A percentile compares a stretch with the other conserved stretches of the same genome.
These are phyloP conservation scores for Penicillium sp. DNA, from an alignment of 2,329 filamentous ascomycete genomes.

Conservation along the genomic window DNA sequence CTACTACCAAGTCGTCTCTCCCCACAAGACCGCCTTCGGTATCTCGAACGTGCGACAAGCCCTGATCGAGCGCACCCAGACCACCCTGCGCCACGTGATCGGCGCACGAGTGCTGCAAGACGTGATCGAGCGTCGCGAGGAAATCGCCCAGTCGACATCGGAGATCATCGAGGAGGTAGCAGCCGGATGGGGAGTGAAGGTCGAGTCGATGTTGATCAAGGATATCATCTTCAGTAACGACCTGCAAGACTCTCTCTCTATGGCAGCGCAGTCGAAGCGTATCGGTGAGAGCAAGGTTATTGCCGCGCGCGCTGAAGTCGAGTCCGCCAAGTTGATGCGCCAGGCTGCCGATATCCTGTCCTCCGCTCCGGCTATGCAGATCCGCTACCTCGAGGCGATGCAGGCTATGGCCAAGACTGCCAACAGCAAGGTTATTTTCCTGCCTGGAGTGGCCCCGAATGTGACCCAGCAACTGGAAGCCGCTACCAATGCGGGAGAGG, in stretches of 20 bases:
- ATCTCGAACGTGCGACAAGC: conserved; percentile 93
- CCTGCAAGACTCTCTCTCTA: conserved; percentile 91
- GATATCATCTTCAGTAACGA: conserved; percentile 97
- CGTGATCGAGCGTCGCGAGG: conserved; percentile 96
- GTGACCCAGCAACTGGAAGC: no score
- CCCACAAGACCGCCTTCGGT: conserved; percentile 95
- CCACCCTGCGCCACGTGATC: conserved; percentile 93
- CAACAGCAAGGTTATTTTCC: conserved; percentile 83
- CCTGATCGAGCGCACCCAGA: conserved; percentile 97
- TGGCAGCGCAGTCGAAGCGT: conserved; percentile 98
- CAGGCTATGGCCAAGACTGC: conserved; percentile 96
- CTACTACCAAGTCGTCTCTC: conserved; percentile 95
- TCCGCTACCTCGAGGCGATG: conserved; percentile 97
- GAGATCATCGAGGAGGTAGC: conserved; percentile 98
- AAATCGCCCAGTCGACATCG: conserved; percentile 89
- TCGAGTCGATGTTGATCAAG: conserved; percentile 99
- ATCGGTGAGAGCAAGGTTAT: conserved; percentile 99
- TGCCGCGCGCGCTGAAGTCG: conserved; percentile 92
- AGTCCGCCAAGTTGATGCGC: conserved; percentile 83
- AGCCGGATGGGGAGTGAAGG: conserved; percentile 87
- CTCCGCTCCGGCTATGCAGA: conserved; percentile 95
- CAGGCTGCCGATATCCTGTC: conserved; percentile 89
- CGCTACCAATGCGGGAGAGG: conserved; percentile 24
- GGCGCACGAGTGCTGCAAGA: conserved; percentile 94
- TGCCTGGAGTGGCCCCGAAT: conserved; percentile 55